Evolutionary conservation across 257 asterid species (phyloP), one percentile per base, ranked within the genome.

Genomic region (Nicotiana sylvestris): DNA sequence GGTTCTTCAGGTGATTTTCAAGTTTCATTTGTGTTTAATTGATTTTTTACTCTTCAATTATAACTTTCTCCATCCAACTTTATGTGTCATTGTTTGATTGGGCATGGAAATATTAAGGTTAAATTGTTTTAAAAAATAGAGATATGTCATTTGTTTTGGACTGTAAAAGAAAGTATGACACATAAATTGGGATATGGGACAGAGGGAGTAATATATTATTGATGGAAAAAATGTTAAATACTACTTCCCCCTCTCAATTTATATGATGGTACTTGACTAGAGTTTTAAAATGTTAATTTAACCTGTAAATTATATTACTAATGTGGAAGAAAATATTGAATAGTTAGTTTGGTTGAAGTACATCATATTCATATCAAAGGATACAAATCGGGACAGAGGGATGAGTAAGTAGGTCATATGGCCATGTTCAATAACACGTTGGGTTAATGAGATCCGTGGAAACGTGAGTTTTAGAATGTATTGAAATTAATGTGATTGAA

Each of bases 1-100:
- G 67, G 74, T 86, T 77, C 80, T 85, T 76, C 86, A 94, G 98
- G 98, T 94, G 86, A 55, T 70, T 53, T 27, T 32, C 27, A 33
- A 32, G 51, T 32, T 68, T 8, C 30, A 7, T 65, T 60, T 6
- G 11, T 61, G 33, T 62, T 9, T 62, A 17, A 25, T 62, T 65
- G 43, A 5, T 29, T 66, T 5, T 16, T 13, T 66, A 5, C 17
- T 18, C 64, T 66, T 35, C 13, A 66, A 8, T 9, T 8, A 10
- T 9, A 9, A 2, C 56, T 51, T 17, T 17, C 56, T 51, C 16
- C 56, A 12, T 51, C 17, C 56, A 10, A 51, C 2, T 51, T 51
- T 51, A 51, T 51, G 56, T 0, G 5, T 9, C 16, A 0, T 1
- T 51, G 56, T 51, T 51, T 10, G 56, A 51, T 12, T 51, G 16